Evolutionary conservation across 2,329 filamentous ascomycete species (phyloP), one percentile per base, ranked within the genome.

Genomic region (Blastomyces gilchristii): DNA sequence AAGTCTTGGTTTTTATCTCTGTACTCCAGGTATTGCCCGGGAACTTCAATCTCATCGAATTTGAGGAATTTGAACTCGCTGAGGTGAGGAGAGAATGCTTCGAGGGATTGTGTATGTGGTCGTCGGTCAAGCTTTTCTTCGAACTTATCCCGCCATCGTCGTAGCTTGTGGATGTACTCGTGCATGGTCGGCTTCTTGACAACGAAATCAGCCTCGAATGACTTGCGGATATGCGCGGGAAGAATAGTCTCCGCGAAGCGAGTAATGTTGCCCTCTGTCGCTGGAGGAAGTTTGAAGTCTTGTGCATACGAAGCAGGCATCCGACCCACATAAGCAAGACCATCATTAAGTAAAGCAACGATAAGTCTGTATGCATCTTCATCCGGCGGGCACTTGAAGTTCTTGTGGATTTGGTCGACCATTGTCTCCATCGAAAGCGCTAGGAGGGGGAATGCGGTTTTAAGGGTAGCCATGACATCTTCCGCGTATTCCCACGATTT

Each of bases 1-100:
- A 99, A 99, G 74, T 99, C 94, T 70, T 96, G 91, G 75, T 99
- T 99, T 83, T 97, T 99, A 71, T 99, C 95, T 75, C 94, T 95
- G 78, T 97, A 94, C 73, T 96, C 87, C 66, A 97, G 80, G 75
- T 99, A 99, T 74, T 99, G 94, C 0, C 94, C 94, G 2, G 95
- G 95, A 45, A 99, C 86, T 76, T 99, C 94, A 14, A 99, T 93
- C 70, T 99, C 95, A 71, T 99, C 94, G 69, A 99, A 97, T 75
- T 97, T 97, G 74, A 94, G 87, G 80, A 96, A 99, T 49, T 91
- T 85, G 81, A 99, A 99, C 73, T 97, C 94, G 77, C 91, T 96
- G 53, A 99, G 84, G 71, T 96, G 90, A 58, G 91, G 89, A 56
- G 91, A 96, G 73, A 90, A 96, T 37, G 82, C 83, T 75, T 99